phyloP scores from a whole-genome alignment of 2,329 filamentous ascomycete species.

The Colletotrichum siamense region DNA sequence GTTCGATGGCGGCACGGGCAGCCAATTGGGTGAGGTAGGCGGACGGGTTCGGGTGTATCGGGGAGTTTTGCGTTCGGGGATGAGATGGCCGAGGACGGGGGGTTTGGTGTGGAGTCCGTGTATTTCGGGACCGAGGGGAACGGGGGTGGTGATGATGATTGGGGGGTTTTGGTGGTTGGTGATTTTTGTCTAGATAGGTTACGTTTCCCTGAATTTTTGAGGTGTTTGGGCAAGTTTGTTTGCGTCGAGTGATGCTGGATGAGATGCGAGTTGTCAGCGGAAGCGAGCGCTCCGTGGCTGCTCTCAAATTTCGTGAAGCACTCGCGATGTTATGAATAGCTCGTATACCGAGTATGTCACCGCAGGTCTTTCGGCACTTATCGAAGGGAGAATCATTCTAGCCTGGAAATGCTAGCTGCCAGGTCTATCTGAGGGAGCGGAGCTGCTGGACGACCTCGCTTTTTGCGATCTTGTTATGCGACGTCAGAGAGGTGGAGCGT shows the following conservation, averaged over 20 bases:
- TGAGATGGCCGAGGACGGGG: not conserved
- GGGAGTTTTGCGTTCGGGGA: not conserved
- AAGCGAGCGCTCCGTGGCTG: accelerated
- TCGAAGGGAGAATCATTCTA: accelerated
- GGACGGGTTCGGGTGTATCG: not conserved
- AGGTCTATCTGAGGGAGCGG: accelerated
- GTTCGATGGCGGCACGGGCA: not conserved
- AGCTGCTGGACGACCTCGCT: not conserved
- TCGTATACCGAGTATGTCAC: accelerated
- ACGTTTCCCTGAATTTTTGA: accelerated
- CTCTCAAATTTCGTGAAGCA: not conserved
- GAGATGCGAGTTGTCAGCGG: no score
- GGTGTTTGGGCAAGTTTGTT: accelerated
- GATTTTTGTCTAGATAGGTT: not conserved
- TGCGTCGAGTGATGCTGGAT: not conserved
- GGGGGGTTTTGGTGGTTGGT: not conserved
- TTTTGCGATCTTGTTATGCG: not conserved
- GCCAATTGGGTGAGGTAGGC: not conserved
- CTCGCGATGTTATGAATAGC: not conserved
- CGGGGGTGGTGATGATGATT: not conserved
- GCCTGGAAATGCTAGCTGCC: not conserved
- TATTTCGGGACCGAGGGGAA: not conserved
- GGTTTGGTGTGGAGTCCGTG: not conserved
- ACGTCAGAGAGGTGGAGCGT: not conserved
- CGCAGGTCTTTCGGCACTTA: not conserved